Evolutionary conservation across 371 early-diverging fungal genomes (phyloP).

Genomic region (Rhizomucor miehei): DNA sequence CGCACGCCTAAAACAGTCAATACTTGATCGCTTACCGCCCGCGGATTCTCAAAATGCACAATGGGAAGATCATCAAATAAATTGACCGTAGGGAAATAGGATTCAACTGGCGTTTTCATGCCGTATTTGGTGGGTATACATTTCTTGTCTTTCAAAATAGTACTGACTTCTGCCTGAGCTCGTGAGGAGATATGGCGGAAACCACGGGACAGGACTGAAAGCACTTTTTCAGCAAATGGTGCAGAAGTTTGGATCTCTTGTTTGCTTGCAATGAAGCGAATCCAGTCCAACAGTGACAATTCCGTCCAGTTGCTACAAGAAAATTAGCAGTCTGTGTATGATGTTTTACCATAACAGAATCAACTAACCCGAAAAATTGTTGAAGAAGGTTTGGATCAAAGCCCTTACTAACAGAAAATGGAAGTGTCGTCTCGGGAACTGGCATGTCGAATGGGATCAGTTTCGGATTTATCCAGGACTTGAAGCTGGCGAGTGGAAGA

Average conservation of each 20-base stretch:
- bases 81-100: constrained; percentile 79
- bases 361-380: constrained; percentile 44
- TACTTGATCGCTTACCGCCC: constrained; percentile 55
- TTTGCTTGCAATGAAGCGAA: constrained; percentile 42
- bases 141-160: constrained; percentile 39
- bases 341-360: no score
- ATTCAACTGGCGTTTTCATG: constrained; percentile 63
- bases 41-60: constrained; percentile 50
- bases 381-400: constrained; percentile 58
- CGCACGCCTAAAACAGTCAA: constrained; percentile 76
- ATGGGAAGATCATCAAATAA: constrained; percentile 84
- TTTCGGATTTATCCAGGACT: constrained; percentile 62
- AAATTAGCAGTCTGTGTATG: no score
- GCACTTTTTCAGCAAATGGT: constrained; percentile 64
- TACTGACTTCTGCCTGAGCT: constrained; percentile 46
- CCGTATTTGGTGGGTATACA: constrained; percentile 80
- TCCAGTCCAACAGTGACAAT: constrained; percentile 65
- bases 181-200: constrained; percentile 37
- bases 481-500: constrained; percentile 38
- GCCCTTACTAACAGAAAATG: constrained; percentile 60
- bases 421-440: constrained; percentile 59
- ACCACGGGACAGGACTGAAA: constrained; percentile 55
- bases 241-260: constrained; percentile 52
- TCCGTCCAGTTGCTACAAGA: constrained; percentile 49
- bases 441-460: constrained; percentile 60